phyloP scores from a whole-genome alignment of 257 asterid genomes.

The Osmanthus fragrans region DNA sequence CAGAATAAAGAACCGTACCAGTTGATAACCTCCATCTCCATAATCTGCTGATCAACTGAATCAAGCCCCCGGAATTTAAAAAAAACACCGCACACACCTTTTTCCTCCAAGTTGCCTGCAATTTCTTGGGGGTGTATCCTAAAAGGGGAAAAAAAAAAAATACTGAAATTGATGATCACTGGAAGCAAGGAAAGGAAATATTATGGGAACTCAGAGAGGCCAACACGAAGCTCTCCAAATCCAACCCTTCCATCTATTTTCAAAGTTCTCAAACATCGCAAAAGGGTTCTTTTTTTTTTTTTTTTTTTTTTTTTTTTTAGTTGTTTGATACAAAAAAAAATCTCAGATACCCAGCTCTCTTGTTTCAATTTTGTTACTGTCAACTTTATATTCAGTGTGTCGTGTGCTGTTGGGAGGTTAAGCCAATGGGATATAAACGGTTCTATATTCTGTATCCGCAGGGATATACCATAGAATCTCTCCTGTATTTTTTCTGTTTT shows the following conservation, averaged over 20 bases:
- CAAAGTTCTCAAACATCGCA: constrained; percentile 54
- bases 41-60: constrained; percentile 19
- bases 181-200: constrained; percentile 25
- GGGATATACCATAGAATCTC: constrained; percentile 70
- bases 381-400: constrained; percentile 22
- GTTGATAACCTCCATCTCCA: constrained; percentile 22
- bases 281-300: background rate
- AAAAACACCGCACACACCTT: background rate
- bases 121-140: background rate
- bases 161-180: constrained; percentile 24
- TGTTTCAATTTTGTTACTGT: constrained; percentile 10
- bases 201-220: constrained; percentile 76
- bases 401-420: constrained; percentile 20
- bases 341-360: background rate
- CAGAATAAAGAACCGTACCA: constrained; percentile 22
- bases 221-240: constrained; percentile 71
- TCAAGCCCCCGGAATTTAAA: background rate
- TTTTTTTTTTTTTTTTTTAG: no score
- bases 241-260: constrained; percentile 64
- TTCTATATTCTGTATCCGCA: constrained; percentile 23
- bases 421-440: constrained; percentile 17
- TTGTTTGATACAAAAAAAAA: background rate
- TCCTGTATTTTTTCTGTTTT: background rate
- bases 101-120: background rate
- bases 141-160: background rate